phyloP scores from a whole-genome alignment of 164 flowering plant genomes.

The Malania oleifera region DNA sequence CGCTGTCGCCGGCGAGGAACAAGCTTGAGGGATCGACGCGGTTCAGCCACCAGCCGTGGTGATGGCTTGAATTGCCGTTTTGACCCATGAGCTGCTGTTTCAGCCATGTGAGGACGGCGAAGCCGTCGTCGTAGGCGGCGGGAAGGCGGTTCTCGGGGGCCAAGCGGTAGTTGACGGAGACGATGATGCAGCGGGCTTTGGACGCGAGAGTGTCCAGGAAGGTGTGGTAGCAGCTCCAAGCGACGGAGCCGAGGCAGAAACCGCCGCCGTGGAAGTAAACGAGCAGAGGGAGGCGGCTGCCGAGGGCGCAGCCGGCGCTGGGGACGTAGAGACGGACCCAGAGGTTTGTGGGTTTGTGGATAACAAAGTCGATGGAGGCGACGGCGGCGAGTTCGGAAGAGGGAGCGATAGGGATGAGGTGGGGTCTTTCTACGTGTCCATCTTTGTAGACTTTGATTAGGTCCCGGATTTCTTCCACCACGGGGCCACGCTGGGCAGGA shows the following conservation, averaged over 20 bases:
- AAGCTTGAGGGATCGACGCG: conserved; percentile 24
- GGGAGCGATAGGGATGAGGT: no score
- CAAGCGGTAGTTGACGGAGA: conserved; percentile 41
- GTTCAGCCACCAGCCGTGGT: conserved; percentile 30
- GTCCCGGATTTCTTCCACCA: no score
- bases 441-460: no score
- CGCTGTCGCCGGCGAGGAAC: conserved; percentile 43
- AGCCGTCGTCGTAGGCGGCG: conserved; percentile 30
- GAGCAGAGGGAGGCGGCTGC: neutral
- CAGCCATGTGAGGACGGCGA: conserved; percentile 33
- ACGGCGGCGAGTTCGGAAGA: no score
- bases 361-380: no score
- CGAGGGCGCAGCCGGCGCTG: no score
- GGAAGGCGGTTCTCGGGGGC: conserved; percentile 34
- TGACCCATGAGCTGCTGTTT: conserved; percentile 23
- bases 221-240: neutral
- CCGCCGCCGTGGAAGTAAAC: conserved; percentile 2
- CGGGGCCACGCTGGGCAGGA: no score
- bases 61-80: conserved; percentile 6
- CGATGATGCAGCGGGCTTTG: conserved; percentile 13
- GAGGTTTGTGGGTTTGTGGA: no score
- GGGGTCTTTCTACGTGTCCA: no score
- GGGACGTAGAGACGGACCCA: no score
- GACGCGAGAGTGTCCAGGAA: neutral
- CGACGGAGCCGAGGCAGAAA: neutral